These are phyloP conservation scores for Moringa oleifera DNA, from an alignment of 345 rosid species.

Conservation along the genomic window DNA sequence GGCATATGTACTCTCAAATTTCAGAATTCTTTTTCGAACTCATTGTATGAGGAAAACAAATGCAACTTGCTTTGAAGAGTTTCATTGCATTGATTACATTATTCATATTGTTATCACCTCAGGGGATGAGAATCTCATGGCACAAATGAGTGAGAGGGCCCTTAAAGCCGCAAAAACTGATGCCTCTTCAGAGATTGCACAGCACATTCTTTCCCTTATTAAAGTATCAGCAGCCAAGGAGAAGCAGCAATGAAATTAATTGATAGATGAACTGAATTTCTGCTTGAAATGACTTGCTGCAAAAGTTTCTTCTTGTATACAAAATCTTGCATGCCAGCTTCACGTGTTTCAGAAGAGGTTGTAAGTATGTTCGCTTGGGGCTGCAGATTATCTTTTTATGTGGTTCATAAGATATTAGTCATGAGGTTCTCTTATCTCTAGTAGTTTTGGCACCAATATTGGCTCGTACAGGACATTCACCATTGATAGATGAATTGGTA, in stretches of 20 bases:
- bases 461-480: too few relatives aligned
- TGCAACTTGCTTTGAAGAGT: not conserved
- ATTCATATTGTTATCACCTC: constrained; percentile 16
- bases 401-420: too few relatives aligned
- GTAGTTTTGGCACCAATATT: too few relatives aligned
- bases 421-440: too few relatives aligned
- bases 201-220: constrained; percentile 47
- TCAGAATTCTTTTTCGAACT: not conserved
- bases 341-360: too few relatives aligned
- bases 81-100: not conserved
- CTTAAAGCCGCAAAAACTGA: constrained; percentile 61
- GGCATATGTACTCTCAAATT: too few relatives aligned
- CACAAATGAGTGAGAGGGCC: constrained; percentile 70
- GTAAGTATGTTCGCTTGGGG: too few relatives aligned
- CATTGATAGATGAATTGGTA: too few relatives aligned
- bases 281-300: not conserved
- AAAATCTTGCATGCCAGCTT: not conserved
- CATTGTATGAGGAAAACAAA: not conserved
- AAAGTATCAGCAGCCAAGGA: constrained; percentile 10
- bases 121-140: constrained; percentile 54
- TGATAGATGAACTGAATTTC: too few relatives aligned
- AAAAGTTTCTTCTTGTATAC: not conserved
- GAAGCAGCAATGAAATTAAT: not conserved
- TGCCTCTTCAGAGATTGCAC: constrained; percentile 57
- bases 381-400: too few relatives aligned